Conservation (phyloP, 2,329 filamentous ascomycete genomes). For the Ophiostoma perfectum region DNA sequence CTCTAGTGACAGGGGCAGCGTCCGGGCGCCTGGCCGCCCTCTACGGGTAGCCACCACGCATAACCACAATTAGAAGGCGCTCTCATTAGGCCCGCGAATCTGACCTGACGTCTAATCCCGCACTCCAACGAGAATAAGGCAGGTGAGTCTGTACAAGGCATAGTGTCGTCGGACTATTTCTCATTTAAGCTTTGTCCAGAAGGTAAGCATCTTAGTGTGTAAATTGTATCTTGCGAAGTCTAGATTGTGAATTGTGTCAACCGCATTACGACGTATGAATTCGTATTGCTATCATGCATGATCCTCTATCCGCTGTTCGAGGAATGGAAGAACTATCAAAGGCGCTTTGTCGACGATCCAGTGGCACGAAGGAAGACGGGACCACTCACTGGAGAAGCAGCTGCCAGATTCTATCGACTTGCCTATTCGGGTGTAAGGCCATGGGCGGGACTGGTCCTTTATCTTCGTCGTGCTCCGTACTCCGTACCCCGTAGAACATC, state of each 20-base stretch:
- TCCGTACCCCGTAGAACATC: neutral
- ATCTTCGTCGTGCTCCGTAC: neutral
- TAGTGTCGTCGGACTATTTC: neutral
- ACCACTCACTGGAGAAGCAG: neutral
- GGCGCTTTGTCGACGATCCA: neutral
- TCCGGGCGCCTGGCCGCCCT: neutral
- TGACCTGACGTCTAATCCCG: neutral
- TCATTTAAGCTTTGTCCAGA: neutral
- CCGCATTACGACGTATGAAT: too few relatives aligned
- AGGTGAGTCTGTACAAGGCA: neutral
- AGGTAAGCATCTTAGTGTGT: neutral
- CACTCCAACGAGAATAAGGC: conserved; percentile 2
- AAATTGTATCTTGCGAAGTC: neutral
- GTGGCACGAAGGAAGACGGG: neutral
- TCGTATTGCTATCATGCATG: neutral
- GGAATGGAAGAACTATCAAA: neutral
- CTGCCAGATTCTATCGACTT: conserved; percentile 5
- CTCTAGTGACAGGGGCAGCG: neutral
- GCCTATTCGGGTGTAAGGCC: conserved; percentile 11
- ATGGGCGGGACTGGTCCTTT: neutral
- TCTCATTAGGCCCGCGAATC: neutral
- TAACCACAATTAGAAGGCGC: conserved; percentile 7
- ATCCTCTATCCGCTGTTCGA: neutral
- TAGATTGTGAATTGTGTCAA: too few relatives aligned
- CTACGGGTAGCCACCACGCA: neutral